These are phyloP conservation scores for Heliamphora ciliata DNA, from an alignment of 179 eudicot genomes.

Conservation along the genomic window DNA sequence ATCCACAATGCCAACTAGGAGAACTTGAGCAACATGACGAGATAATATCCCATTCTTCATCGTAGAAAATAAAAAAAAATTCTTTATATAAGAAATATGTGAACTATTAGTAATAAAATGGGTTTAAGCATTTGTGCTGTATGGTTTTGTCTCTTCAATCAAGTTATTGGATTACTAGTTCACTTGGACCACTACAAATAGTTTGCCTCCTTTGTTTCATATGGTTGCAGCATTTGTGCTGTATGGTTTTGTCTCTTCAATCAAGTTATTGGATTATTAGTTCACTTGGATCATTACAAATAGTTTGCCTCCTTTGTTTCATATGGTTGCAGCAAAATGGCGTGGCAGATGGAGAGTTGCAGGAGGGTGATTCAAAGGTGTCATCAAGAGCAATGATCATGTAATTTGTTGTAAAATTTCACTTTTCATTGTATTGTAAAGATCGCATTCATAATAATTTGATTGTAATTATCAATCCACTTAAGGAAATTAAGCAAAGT, in stretches of 20 bases:
- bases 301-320: not conserved
- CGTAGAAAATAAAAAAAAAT: not conserved
- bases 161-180: too few species aligned
- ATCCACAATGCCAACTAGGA: too few species aligned
- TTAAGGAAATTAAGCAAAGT: too few species aligned
- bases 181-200: too few species aligned
- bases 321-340: slow-evolving; percentile 27
- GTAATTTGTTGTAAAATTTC: slow-evolving; percentile 19
- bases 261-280: too few species aligned
- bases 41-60: too few species aligned
- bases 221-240: slow-evolving; percentile 28
- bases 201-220: not conserved
- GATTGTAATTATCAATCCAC: too few species aligned
- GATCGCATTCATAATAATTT: slow-evolving; percentile 3
- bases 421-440: slow-evolving; percentile 9
- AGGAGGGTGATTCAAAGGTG: slow-evolving; percentile 31
- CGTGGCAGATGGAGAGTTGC: slow-evolving; percentile 25
- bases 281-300: too few species aligned
- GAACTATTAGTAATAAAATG: not conserved
- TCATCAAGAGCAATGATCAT: slow-evolving; percentile 47
- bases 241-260: too few species aligned
- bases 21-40: too few species aligned
- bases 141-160: too few species aligned
- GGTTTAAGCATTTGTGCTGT: too few species aligned
- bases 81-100: not conserved